These are phyloP conservation scores for Guillardia theta DNA, from an alignment of 78 protist species.

Conservation along the genomic window DNA sequence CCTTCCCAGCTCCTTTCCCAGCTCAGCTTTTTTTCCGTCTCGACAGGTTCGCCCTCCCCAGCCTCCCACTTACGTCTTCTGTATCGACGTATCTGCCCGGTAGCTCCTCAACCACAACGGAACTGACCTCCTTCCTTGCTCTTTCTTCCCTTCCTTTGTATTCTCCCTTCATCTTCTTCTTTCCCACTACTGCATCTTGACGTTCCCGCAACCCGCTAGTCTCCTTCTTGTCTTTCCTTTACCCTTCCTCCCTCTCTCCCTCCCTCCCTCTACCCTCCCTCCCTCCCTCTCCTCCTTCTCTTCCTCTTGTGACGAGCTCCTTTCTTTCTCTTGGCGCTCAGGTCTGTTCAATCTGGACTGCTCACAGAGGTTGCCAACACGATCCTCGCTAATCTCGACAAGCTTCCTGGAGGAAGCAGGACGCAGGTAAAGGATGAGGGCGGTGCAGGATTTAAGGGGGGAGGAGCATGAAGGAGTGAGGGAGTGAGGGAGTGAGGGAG, in stretches of 20 bases:
- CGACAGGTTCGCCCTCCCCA: conserved; percentile 56
- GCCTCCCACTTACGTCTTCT: conserved; percentile 61
- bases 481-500: background rate
- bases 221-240: background rate
- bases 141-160: background rate
- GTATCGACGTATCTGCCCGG: conserved; percentile 62
- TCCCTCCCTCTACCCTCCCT: background rate
- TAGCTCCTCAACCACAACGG: background rate
- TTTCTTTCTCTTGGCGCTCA: background rate
- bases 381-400: conserved; percentile 3
- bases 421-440: conserved; percentile 19
- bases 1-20: no score
- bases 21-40: no score
- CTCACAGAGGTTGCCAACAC: conserved; percentile 13
- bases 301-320: background rate
- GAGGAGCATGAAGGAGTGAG: background rate
- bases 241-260: background rate
- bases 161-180: background rate
- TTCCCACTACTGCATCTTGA: background rate
- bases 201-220: background rate
- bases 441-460: background rate
- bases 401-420: conserved; percentile 45
- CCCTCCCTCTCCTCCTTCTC: background rate
- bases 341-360: no score
- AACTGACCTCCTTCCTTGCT: background rate